Percentiles rank a stretch among this genome's conserved stretches.
Conservation (phyloP, 306 rosid species). For the Ceratonia siliqua region DNA sequence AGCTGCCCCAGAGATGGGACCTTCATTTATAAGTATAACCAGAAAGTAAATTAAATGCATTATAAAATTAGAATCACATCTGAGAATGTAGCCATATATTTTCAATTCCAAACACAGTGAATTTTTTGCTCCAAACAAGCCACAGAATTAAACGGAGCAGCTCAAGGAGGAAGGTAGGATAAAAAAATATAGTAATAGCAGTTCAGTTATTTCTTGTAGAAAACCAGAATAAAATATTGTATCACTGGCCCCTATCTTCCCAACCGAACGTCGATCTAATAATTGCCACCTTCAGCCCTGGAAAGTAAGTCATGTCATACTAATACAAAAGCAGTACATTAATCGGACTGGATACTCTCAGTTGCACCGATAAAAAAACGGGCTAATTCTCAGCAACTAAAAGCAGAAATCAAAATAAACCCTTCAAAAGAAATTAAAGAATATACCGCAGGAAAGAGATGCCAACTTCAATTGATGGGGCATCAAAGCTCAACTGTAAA, state of each 20-base stretch:
- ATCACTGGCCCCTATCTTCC: background rate
- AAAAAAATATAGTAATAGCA: slow-evolving; percentile 3
- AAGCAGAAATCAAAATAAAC: background rate
- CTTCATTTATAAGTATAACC: background rate
- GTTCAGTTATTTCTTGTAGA: background rate
- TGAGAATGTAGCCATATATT: background rate
- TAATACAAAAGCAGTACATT: background rate
- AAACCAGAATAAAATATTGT: background rate
- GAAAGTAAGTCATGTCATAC: background rate
- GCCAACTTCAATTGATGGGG: background rate
- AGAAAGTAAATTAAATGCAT: background rate
- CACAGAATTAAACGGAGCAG: background rate
- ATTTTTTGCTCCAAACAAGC: background rate
- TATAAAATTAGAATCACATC: background rate
- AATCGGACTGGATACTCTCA: background rate
- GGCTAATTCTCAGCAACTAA: background rate
- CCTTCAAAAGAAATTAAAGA: background rate
- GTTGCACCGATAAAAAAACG: background rate
- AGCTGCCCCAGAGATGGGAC: background rate
- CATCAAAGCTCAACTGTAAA: background rate
- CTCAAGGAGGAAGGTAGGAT: background rate
- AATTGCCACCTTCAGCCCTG: slow-evolving; percentile 4
- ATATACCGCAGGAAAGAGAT: background rate
- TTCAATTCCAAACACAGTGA: background rate
- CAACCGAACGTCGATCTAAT: slow-evolving; percentile 1